Base-by-base conservation (phyloP, 2,329 filamentous ascomycete genomes). In the Ophiostoma fasciatum region DNA sequence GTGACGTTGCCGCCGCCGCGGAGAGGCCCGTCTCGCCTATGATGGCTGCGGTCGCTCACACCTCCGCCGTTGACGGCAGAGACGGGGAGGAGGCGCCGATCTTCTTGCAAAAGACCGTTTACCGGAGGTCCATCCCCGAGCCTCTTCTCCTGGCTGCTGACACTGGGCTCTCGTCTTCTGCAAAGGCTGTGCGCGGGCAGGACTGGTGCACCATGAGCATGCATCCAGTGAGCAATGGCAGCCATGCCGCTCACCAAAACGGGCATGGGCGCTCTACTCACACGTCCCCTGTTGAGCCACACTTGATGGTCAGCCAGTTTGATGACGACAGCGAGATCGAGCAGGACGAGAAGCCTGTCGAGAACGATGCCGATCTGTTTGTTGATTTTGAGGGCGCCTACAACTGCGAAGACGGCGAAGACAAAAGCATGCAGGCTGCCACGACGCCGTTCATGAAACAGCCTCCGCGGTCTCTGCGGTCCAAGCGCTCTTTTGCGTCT, bases 371-470 rank as follows among this genome's bases (percentile, higher is more conserved):
- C 1, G 30, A 39, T 10, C 8, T 34, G 6, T 31, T 41, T 31
- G 34, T 20, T 6, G 36, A 41, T 20, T 38, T 38, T 32, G 39
- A 38, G 17, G 39, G 35, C 9, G 33, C 26, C 4, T 37, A 35
- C 28, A 29, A 33, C 19, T 20, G 29, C 21, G 31, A 35, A 15
- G 34, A 33, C 4, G 38, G n/a, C 4, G 20, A 38, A 18, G 28
- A 33, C 36, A 28, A 40, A 28, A 41, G 41, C 22, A 35, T 40
- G 39, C 34, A 31, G 8, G 41, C 43, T 1, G 37, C 41, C 1
- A 28, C 23, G 7, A 25, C 43, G 9, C 39, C 42, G 2, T 36
- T 42, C 5, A 39, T 34, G 8, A 22, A 28, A n/a, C 37, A 39
- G 28, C 22, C 17, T 4, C 33, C 15, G 26, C 38, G 22, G n/a